Evolutionary conservation across 176 grass and related monocot species (phyloP), one percentile per base, ranked within the genome.

Genomic region (Bonia amplexicaulis): DNA sequence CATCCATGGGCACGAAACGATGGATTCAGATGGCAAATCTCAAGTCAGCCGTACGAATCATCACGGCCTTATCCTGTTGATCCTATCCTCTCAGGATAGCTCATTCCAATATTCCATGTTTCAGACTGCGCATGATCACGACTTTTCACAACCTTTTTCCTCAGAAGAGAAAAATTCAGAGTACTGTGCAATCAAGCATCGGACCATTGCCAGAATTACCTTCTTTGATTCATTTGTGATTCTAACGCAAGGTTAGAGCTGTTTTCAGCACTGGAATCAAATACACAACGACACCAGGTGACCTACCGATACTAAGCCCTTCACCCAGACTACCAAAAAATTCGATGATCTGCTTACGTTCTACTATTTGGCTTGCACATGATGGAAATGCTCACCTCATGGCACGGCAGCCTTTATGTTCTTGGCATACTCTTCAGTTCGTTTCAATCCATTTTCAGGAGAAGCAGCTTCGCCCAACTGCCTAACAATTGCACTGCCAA

Each of bases 401-500:
- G 89, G 86, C 39, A 95, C 76, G 29, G 93, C 93, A 22, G 88
- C 91, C 81, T 94, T 98, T 63, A 98, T 91, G 42, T 82, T 94
- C 81, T 74, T 93, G 12, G 81, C 69, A 10, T 95, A 98, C 27
- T 90, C 81, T 71, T 98, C 93, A 23, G 96, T 82, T 71, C 92
- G 83, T 84, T 76, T 88, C 51, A 98, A 84, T 17, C 91, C 93
- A 76, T 98, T 90, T 80, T 95, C 88, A 64, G 96, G 89, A 76
- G 90, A 90, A 68, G 79, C 82, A 6, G 91, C 93, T 70, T 95
- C 93, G 10, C 86, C 87, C 80, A 98, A 73, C 69, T 91, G 85
- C 77, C 81, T 98, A 78, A 98, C 96, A 69, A 98, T 92, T 49
- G 96, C 93, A 13, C 93, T 98, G 16, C 96, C 96, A 70, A 98